Evolutionary conservation across 148 eudicot species (phyloP).

Genomic region (Cornus suecica): DNA sequence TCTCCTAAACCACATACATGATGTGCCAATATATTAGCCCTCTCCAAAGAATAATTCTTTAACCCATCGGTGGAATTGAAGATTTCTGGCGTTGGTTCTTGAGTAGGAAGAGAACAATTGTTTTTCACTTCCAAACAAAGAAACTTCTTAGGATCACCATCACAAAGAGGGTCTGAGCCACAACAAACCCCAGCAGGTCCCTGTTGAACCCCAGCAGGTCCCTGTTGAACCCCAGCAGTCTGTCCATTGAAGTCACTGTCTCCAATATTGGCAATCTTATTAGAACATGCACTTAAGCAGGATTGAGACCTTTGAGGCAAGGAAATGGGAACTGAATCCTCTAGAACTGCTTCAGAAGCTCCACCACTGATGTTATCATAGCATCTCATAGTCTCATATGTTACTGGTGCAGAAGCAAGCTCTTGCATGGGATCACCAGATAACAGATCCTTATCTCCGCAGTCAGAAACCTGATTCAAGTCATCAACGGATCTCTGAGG

Average conservation of each 20-base stretch:
- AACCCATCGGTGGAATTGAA: constrained; percentile 15
- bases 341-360: constrained; percentile 17
- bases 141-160: constrained; percentile 17
- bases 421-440: constrained; percentile 10
- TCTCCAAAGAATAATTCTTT: constrained; percentile 13
- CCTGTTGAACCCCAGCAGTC: constrained; percentile 18
- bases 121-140: constrained; percentile 20
- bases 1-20: constrained; percentile 16
- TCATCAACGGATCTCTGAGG: constrained; percentile 22
- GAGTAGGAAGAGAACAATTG: constrained; percentile 22
- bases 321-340: constrained; percentile 25
- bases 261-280: constrained; percentile 20
- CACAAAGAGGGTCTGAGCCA: constrained; percentile 3
- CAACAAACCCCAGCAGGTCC: constrained; percentile 14
- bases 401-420: constrained; percentile 17
- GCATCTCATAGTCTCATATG: constrained; percentile 14
- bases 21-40: constrained; percentile 12
- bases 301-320: constrained; percentile 20
- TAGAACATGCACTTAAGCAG: constrained; percentile 30
- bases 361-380: constrained; percentile 12
- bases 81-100: constrained; percentile 16
- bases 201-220: constrained; percentile 20
- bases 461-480: constrained; percentile 16
- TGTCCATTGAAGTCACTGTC: constrained; percentile 19
- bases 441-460: constrained; percentile 5